phyloP scores from a whole-genome alignment of 2,329 filamentous ascomycete genomes.

The Colletotrichum sp. region DNA sequence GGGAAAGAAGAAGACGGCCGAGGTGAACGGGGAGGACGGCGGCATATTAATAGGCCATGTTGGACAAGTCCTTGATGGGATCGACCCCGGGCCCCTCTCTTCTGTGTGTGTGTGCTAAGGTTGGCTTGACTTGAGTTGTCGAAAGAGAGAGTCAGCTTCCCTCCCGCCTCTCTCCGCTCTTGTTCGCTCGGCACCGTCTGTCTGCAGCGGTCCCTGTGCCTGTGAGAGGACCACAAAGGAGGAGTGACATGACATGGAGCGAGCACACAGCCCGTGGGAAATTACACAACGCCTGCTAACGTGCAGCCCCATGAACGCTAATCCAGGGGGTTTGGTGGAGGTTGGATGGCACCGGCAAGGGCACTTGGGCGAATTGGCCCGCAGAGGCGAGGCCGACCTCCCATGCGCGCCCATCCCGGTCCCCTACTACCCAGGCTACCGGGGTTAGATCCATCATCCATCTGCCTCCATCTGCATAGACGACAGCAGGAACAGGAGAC shows the following conservation, averaged over 20 bases:
- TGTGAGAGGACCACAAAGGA: background rate
- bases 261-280: slow-evolving; percentile 14
- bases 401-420: background rate
- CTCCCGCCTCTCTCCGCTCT: background rate
- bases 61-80: slow-evolving; percentile 18
- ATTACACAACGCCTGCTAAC: slow-evolving; percentile 18
- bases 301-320: slow-evolving; percentile 20
- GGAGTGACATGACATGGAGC: slow-evolving; percentile 11
- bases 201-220: background rate
- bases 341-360: slow-evolving; percentile 15
- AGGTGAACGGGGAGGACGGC: slow-evolving; percentile 34
- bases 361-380: slow-evolving; percentile 10
- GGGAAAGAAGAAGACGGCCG: slow-evolving; percentile 29
- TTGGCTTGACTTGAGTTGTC: background rate
- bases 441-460: slow-evolving; percentile 5
- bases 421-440: background rate
- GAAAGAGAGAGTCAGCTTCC: slow-evolving; percentile 25
- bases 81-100: slow-evolving; percentile 4
- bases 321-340: slow-evolving; percentile 23
- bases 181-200: background rate
- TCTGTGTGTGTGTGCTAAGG: slow-evolving; percentile 19
- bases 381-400: slow-evolving; percentile 3
- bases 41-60: slow-evolving; percentile 51
- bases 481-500: background rate
- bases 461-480: slow-evolving; percentile 5